Percentiles rank a stretch among this genome's conserved stretches.
Evolutionary conservation across 129 eudicot species (phyloP).

Genomic region (Helianthus tuberosus): DNA sequence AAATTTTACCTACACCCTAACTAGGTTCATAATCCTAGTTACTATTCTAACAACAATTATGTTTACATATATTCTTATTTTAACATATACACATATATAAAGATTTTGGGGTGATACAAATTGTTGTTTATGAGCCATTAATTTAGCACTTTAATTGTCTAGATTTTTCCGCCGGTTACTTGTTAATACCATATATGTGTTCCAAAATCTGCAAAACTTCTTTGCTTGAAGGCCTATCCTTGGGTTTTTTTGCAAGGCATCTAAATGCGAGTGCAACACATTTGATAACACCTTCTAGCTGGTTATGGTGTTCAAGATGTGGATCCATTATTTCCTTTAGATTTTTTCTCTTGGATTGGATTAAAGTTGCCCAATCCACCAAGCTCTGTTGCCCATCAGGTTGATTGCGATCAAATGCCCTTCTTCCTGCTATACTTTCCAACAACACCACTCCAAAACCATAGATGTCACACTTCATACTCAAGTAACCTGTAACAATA

Average conservation of each 20-base stretch:
- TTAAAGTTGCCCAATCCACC: not conserved
- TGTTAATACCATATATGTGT: slow-evolving; percentile 15
- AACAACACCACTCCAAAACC: slow-evolving; percentile 34
- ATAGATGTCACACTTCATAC: slow-evolving; percentile 31
- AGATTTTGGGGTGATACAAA: too few relatives aligned
- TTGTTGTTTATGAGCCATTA: too few relatives aligned
- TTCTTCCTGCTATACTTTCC: slow-evolving; percentile 13
- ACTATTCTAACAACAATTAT: too few relatives aligned
- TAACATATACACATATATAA: too few relatives aligned
- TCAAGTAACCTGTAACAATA: slow-evolving; percentile 15
- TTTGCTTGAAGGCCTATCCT: slow-evolving; percentile 33
- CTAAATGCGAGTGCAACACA: slow-evolving; percentile 13
- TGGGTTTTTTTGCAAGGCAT: slow-evolving; percentile 6
- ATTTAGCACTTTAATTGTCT: too few relatives aligned
- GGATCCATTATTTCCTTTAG: slow-evolving; percentile 28
- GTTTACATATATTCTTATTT: too few relatives aligned
- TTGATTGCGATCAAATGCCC: not conserved
- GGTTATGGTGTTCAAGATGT: slow-evolving; percentile 22
- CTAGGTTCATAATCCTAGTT: too few relatives aligned
- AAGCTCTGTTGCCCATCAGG: not conserved
- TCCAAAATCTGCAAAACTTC: slow-evolving; percentile 23
- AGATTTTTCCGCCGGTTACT: too few relatives aligned
- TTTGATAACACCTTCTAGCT: not conserved
- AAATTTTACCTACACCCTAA: too few relatives aligned
- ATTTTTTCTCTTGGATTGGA: not conserved